Conservation (phyloP, 208 protist genomes). For the Leishmania aethiopica region DNA sequence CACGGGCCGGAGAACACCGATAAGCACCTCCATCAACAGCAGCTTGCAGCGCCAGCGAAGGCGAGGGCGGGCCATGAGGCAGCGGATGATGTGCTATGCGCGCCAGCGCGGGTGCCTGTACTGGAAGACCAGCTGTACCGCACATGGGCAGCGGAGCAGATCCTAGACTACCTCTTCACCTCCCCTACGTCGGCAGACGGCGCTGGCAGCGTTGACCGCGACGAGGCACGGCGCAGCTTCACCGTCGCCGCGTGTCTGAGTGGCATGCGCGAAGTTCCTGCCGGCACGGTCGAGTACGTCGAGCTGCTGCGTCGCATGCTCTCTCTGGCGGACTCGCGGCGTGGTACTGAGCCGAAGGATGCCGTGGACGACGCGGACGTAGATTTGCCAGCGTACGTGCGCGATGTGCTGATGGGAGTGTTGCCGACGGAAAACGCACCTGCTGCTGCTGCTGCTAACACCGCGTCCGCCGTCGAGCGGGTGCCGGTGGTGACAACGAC, state of each 20-base stretch:
- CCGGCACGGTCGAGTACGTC: constrained; percentile 25
- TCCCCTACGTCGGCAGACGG: neutral
- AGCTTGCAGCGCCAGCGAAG: neutral
- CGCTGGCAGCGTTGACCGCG: neutral
- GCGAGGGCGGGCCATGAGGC: neutral
- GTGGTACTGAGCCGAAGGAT: neutral
- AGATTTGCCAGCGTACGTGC: constrained; percentile 25
- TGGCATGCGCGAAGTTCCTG: constrained; percentile 22
- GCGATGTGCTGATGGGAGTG: constrained; percentile 14
- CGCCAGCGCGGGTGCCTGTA: neutral
- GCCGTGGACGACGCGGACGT: neutral
- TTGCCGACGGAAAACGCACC: neutral
- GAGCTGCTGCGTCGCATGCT: constrained; percentile 14
- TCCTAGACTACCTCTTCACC: constrained; percentile 22
- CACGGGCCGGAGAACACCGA: neutral
- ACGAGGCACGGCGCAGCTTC: constrained; percentile 15
- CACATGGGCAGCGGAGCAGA: constrained; percentile 9
- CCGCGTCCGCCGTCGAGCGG: neutral
- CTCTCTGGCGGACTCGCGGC: neutral
- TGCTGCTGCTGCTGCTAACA: neutral
- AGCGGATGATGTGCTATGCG: neutral
- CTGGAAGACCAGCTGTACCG: constrained; percentile 18
- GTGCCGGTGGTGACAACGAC: constrained; percentile 23
- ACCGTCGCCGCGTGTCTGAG: constrained; percentile 26
- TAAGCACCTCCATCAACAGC: neutral